phyloP scores from a whole-genome alignment of 306 rosid species.

The Corylus heterophylla region DNA sequence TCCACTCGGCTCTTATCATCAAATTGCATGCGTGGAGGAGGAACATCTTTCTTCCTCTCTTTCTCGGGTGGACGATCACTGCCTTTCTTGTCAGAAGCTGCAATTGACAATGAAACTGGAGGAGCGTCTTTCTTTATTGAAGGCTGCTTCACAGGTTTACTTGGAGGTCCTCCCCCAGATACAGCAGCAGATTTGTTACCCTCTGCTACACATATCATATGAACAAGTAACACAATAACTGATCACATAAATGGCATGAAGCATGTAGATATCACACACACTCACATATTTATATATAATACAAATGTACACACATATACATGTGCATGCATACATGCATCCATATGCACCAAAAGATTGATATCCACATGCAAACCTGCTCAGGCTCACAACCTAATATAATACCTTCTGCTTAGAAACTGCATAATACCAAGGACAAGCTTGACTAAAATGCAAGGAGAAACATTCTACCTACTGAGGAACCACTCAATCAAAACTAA shows the following conservation, averaged over 20 bases:
- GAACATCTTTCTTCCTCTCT: constrained; percentile 85
- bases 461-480: background rate
- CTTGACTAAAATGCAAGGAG: background rate
- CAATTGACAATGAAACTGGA: constrained; percentile 38
- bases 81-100: constrained; percentile 57
- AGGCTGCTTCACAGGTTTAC: constrained; percentile 55
- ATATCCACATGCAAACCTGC: background rate
- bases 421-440: background rate
- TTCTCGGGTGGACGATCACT: constrained; percentile 61
- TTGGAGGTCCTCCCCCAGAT: constrained; percentile 30
- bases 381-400: background rate
- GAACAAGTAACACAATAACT: constrained; percentile 31
- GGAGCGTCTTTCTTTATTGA: constrained; percentile 53
- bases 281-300: no score
- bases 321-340: background rate
- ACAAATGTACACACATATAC: no score
- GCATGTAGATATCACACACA: no score
- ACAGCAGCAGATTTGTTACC: constrained; percentile 46
- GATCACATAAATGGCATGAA: constrained; percentile 9
- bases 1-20: constrained; percentile 72
- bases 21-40: constrained; percentile 81
- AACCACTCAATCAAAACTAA: background rate
- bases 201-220: constrained; percentile 37
- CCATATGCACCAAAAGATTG: background rate
- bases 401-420: background rate